Evolutionary conservation across 331 rosid species (phyloP).

Genomic region (Rhamnella rubrinervis): DNA sequence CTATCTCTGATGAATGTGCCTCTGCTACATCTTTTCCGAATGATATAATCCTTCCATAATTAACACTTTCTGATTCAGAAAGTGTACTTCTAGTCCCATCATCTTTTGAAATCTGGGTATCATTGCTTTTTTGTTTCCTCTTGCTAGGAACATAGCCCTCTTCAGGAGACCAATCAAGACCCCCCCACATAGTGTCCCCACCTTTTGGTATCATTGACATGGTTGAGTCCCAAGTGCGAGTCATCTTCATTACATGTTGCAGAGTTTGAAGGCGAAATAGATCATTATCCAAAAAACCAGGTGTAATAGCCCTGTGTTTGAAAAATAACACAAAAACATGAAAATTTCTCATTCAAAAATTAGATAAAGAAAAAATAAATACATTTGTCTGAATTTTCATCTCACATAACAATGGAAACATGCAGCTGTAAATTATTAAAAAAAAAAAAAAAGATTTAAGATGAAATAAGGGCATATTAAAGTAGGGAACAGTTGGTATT

Average conservation of each 20-base stretch:
- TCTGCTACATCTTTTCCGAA: constrained; percentile 74
- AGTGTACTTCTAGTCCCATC: constrained; percentile 21
- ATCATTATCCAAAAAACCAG: constrained; percentile 83
- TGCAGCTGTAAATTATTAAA: background rate
- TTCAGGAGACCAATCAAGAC: constrained; percentile 95
- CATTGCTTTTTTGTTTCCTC: constrained; percentile 52
- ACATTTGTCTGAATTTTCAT: background rate
- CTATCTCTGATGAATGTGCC: constrained; percentile 64
- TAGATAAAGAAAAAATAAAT: too few species aligned
- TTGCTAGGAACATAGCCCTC: constrained; percentile 43
- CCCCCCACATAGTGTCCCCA: constrained; percentile 92
- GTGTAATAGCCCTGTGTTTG: constrained; percentile 79
- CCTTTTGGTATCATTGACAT: constrained; percentile 99
- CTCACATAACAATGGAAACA: background rate
- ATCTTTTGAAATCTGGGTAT: constrained; percentile 28
- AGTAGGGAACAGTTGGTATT: too few species aligned
- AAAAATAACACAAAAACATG: background rate
- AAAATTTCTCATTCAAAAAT: too few species aligned
- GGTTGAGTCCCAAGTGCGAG: constrained; percentile 97
- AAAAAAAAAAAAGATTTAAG: background rate
- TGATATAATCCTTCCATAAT: constrained; percentile 81
- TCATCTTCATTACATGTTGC: constrained; percentile 89
- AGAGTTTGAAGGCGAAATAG: constrained; percentile 81
- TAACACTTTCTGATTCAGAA: constrained; percentile 28
- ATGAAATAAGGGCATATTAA: too few species aligned